Evolutionary conservation across 2,329 filamentous ascomycete species (phyloP), one percentile per base, ranked within the genome.

Genomic region (Pseudogymnoascus sp.): DNA sequence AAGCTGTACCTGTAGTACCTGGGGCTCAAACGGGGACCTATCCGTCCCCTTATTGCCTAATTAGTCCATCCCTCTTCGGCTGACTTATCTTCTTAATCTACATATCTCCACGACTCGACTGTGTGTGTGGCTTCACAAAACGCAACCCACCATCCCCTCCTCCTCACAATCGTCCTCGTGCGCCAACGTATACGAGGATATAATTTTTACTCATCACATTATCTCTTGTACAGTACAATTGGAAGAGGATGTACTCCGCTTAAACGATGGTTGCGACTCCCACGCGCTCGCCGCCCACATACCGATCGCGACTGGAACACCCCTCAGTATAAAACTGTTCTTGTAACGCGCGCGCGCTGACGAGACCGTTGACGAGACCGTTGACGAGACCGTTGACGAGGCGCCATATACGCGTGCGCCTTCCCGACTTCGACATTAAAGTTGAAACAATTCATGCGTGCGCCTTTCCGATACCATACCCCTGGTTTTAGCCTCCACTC

Each of bases 241-340:
- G 51, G 51, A 21, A 57, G 51, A 34, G 51, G 29, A 57, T 57
- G 51, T 12, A 36, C 51, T 34, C 51, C 11, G 29, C 16, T 57
- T 57, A 16, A 57, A 57, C 51, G 51, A 57, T 57, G 51, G 51
- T 57, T 57, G 51, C 51, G 51, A 34, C 51, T 34, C 16, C 51
- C 29, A 57, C 51, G 51, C 51, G 51, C 51, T 57, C 51, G 51
- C 51, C 51, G 51, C 29, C 51, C 51, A 57, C 29, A 57, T 21
- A 6, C 29, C 51, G 14, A 57, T 57, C 51, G 51, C 51, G 51
- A 57, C 29, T 34, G n/a, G 29, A 57, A 57, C 51, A 57, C 51
- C 51, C 51, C 51, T 57, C 51, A 57, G n/a, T 57, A 57, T 57
- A 57, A 57, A 57, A 57, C 51, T 36, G 51, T 57, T 57, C 51